Base-by-base conservation (phyloP, 768 basidiomycete species). In the Obba rivulosa region DNA sequence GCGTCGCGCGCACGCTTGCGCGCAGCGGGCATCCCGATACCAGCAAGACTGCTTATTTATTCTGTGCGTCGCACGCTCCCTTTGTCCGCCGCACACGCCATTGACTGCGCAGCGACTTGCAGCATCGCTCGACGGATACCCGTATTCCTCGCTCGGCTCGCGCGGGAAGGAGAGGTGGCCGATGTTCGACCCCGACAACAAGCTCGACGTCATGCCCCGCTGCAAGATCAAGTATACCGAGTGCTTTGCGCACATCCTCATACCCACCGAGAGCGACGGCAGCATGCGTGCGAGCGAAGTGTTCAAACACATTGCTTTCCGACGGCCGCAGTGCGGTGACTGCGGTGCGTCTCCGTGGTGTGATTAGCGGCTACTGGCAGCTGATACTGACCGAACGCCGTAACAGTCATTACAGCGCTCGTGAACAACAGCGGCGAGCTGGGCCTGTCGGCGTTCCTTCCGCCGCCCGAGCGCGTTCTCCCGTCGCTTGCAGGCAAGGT, bases 371-470 rank as follows among this genome's bases (percentile, higher is more conserved):
- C 34, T 5, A 4, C n/a, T 8, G 14, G 4, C 11, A 23, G 23
- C 10, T 14, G 4, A 24, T 4, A 3, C 41, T 42, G 7, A 48
- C 39, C 22, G 14, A 22, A 22, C 9, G 8, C 20, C 16, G 8
- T 8, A 21, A 8, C 40, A 63, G 65, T 69, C 7, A 61, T 72
- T 25, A 46, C 57, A 1, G 61, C 65, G 1, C 57, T 73, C 23
- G 49, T 69, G 9, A 42, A 57, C 8, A 50, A 55, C 2, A 68
- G 67, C 52, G 64, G 67, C 4, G 49, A 55, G 8, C 51, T 55
- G 4, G 71, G 71, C 3, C 50, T 73, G 2, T 57, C 60, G 9
- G 65, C 67, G 4, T 66, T 73, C 54, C 54, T 73, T 3, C 71
- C 71, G 1, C 44, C 56, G 7, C 18, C 31, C 7, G 55, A 51